Evolutionary conservation across 192 early-diverging fungal genomes (phyloP).

Genomic region (Coemansia sp.): DNA sequence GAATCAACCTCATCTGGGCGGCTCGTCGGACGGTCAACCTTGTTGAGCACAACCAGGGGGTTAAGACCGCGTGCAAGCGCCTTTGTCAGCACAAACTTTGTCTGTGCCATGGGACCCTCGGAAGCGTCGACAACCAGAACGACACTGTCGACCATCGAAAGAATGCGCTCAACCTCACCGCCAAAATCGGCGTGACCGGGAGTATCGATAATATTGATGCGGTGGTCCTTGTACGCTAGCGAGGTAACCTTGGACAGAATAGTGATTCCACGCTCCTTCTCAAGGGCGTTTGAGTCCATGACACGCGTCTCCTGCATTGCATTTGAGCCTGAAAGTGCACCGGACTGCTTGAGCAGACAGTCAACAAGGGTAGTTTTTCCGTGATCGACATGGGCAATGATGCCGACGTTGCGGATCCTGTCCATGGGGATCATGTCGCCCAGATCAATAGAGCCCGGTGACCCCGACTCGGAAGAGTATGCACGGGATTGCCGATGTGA

Average conservation of each 20-base stretch:
- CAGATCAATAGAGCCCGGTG: slow-evolving; percentile 18
- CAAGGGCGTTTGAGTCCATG: slow-evolving; percentile 82
- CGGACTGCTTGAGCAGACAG: slow-evolving; percentile 60
- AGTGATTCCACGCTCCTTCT: slow-evolving; percentile 86
- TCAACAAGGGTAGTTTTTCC: slow-evolving; percentile 76
- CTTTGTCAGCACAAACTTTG: slow-evolving; percentile 83
- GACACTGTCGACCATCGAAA: slow-evolving; percentile 88
- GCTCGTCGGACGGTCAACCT: slow-evolving; percentile 75
- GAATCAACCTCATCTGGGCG: slow-evolving; percentile 77
- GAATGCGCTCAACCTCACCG: slow-evolving; percentile 80
- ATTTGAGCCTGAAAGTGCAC: slow-evolving; percentile 52
- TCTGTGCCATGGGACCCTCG: slow-evolving; percentile 89
- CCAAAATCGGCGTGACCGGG: slow-evolving; percentile 73
- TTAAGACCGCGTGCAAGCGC: slow-evolving; percentile 66
- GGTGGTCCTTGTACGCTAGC: slow-evolving; percentile 66
- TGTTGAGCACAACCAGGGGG: slow-evolving; percentile 82
- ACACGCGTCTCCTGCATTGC: slow-evolving; percentile 65
- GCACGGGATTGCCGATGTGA: no score
- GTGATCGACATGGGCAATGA: slow-evolving; percentile 85
- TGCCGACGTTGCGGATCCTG: slow-evolving; percentile 53
- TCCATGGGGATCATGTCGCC: slow-evolving; percentile 49
- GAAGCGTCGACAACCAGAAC: slow-evolving; percentile 81
- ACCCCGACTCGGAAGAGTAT: neutral
- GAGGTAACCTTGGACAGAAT: slow-evolving; percentile 82
- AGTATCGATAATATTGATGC: slow-evolving; percentile 88